Base-by-base conservation (phyloP, 2,329 filamentous ascomycete genomes). In the Colletotrichum lindemuthianum region DNA sequence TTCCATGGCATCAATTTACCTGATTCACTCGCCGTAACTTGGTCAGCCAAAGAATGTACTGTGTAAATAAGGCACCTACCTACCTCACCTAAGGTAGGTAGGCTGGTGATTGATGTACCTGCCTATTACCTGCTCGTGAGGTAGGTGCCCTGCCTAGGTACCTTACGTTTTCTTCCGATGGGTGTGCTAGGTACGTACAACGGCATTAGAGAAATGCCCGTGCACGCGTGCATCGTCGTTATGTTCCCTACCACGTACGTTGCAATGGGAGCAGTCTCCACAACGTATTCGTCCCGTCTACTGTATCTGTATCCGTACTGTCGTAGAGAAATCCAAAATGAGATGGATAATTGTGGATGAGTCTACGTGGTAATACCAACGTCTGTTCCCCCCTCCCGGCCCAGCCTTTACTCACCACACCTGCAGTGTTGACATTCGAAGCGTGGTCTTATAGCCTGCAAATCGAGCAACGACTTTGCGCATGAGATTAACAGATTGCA, bases 261-360 rank as follows among this genome's bases (percentile, higher is more conserved):
- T 24, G 24, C 24, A 24, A 24, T 24, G 24, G 24, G 24, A 24
- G 24, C 24, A 24, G 43, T 39, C 44, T 44, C 37, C 43, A 37
- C 36, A 37, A 41, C 40, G 58, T 44, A 56, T 49, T 50, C 60
- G 43, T 65, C 61, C 51, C 61, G 58, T 65, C 47, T 65, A 45
- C 41, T 43, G 45, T 36, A 52, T 32, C 24, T 24, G 58, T 44
- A 56, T 49, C 45, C 60, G 43, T 65, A 57, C 51, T 58, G 58
- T 65, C 47, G 60, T 47, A 49, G 36, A 47, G 47, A 52, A 15
- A 40, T 37, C 45, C 61, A 52, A 41, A 60, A 47, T 61, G 61
- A 50, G 58, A 65, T 56, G 61, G 51, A 51, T 43, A 33, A 52
- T n/a, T 59, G 56, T 50, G 56, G 44, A 44, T 40, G 56, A 60